Evolutionary conservation across 768 basidiomycete genomes (phyloP).

Genomic region (Pulveroboletus sp.): DNA sequence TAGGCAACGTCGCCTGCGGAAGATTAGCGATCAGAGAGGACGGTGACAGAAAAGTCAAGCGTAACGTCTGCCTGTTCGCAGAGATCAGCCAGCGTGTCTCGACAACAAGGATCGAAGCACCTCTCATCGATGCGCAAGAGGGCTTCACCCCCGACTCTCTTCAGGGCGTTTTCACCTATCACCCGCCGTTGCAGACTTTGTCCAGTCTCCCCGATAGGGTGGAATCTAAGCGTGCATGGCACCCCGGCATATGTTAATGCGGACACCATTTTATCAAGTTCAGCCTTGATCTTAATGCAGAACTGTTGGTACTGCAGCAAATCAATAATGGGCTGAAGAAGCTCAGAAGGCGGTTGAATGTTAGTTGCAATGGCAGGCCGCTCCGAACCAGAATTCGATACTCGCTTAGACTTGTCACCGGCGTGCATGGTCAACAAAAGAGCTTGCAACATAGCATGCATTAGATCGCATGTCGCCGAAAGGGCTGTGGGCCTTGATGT

Average conservation of each 20-base stretch:
- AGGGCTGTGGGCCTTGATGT: slow-evolving; percentile 14
- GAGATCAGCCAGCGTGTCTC: background rate
- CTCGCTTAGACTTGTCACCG: slow-evolving; percentile 41
- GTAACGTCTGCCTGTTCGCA: slow-evolving; percentile 60
- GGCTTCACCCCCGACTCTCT: slow-evolving; percentile 66
- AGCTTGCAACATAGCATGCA: slow-evolving; percentile 61
- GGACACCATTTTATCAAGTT: slow-evolving; percentile 49
- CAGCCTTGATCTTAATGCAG: slow-evolving; percentile 56
- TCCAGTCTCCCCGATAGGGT: slow-evolving; percentile 68
- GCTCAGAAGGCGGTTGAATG: slow-evolving; percentile 35
- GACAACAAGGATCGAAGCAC: slow-evolving; percentile 33
- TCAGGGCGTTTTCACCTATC: slow-evolving; percentile 38
- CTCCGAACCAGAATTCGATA: slow-evolving; percentile 26
- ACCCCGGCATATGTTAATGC: slow-evolving; percentile 57
- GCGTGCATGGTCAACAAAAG: slow-evolving; percentile 64
- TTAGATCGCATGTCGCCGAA: slow-evolving; percentile 56
- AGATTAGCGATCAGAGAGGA: slow-evolving; percentile 77
- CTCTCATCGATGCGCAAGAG: slow-evolving; percentile 67
- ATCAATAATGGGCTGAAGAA: slow-evolving; percentile 77
- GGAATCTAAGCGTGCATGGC: slow-evolving; percentile 52
- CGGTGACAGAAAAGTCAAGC: slow-evolving; percentile 74
- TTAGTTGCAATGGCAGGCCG: slow-evolving; percentile 22
- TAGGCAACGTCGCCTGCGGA: slow-evolving; percentile 70
- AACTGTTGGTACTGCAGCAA: slow-evolving; percentile 78
- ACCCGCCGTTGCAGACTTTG: slow-evolving; percentile 48